Conservation (phyloP, 495 filamentous ascomycete species). For the Choiromyces venosus region DNA sequence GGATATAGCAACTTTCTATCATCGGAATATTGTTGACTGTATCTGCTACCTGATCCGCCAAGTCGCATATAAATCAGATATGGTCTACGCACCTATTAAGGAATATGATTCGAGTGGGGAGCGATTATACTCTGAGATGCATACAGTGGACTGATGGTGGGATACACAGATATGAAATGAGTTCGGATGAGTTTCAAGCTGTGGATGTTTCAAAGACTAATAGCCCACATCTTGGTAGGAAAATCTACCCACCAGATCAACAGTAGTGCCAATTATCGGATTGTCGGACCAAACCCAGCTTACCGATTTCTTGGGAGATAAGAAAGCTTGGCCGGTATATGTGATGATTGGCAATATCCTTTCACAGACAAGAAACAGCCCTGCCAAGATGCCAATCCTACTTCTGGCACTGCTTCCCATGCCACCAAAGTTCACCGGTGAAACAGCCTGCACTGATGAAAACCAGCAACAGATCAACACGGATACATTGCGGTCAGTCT, state of each 20-base stretch:
- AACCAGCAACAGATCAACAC: no score
- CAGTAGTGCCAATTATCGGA: constrained; percentile 17
- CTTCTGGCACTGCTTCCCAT: not conserved
- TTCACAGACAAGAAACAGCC: not conserved
- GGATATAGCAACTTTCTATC: no score
- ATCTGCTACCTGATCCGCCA: no score
- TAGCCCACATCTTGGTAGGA: not conserved
- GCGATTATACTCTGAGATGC: constrained; percentile 12
- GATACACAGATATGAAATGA: constrained; percentile 3
- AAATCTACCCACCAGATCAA: constrained; percentile 10
- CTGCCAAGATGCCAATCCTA: not conserved
- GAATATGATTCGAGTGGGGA: not conserved
- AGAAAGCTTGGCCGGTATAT: constrained; percentile 6
- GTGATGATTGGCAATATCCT: constrained; percentile 5
- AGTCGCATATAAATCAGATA: no score
- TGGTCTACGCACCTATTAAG: constrained; percentile 3
- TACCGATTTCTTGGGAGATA: constrained; percentile 24
- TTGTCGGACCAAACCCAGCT: constrained; percentile 18
- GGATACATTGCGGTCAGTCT: no score
- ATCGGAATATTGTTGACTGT: no score
- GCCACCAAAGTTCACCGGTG: not conserved
- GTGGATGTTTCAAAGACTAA: no score
- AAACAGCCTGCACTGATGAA: no score
- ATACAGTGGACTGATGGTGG: constrained; percentile 18
- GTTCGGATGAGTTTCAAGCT: no score